Evolutionary conservation across 2,329 filamentous ascomycete species (phyloP).

Genomic region (Conoideocrella luteorostrata): DNA sequence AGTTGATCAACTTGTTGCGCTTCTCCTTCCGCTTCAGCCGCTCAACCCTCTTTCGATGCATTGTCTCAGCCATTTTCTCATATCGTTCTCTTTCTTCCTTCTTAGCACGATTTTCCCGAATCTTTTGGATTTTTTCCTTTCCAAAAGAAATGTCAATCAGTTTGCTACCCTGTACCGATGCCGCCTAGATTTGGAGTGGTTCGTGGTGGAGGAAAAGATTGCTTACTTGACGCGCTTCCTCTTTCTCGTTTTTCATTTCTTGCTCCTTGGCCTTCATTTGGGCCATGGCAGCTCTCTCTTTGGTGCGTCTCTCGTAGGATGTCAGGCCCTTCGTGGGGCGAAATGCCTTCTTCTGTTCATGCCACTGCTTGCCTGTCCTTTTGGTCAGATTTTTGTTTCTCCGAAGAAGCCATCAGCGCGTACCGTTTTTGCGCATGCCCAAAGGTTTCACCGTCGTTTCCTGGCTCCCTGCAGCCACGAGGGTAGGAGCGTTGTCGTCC

Average conservation of each 20-base stretch:
- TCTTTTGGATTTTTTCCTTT: constrained; percentile 68
- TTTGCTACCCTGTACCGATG: not conserved
- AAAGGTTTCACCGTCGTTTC: constrained; percentile 33
- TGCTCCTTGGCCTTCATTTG: constrained; percentile 90
- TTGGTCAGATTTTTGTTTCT: constrained; percentile 9
- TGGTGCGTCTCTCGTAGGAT: constrained; percentile 70
- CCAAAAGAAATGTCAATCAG: constrained; percentile 11
- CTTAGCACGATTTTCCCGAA: constrained; percentile 77
- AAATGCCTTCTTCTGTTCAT: constrained; percentile 74
- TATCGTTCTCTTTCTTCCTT: constrained; percentile 94
- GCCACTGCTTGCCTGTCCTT: constrained; percentile 85
- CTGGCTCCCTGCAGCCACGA: constrained; percentile 13
- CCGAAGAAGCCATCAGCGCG: constrained; percentile 12
- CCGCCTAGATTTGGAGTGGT: no score
- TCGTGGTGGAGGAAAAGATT: not conserved
- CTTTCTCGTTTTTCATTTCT: constrained; percentile 94
- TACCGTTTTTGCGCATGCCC: constrained; percentile 83
- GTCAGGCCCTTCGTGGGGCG: constrained; percentile 72
- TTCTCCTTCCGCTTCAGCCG: constrained; percentile 92
- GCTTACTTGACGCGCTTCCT: constrained; percentile 73
- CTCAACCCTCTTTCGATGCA: constrained; percentile 94
- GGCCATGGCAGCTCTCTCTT: constrained; percentile 60
- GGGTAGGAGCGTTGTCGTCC: constrained; percentile 1
- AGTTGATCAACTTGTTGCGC: constrained; percentile 78
- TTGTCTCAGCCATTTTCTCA: constrained; percentile 91